A percentile compares a stretch with the other conserved stretches of the same genome.
Evolutionary conservation across 1,139 yeast genomes (phyloP).

Genomic region (Magnusiomyces paraingens): DNA sequence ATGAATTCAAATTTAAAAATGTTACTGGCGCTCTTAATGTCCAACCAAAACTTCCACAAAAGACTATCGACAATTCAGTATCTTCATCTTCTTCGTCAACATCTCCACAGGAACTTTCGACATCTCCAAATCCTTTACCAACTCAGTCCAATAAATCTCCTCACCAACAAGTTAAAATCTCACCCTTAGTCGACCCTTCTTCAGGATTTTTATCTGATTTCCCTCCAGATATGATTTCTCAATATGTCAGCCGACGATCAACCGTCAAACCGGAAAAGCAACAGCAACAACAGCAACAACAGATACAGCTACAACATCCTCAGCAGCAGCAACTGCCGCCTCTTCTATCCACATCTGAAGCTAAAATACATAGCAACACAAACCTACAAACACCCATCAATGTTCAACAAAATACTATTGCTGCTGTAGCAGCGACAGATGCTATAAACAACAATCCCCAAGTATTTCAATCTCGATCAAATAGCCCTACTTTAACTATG

Average conservation of each 20-base stretch:
- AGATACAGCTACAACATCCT: background rate
- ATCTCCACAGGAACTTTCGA: too few species aligned
- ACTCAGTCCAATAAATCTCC: background rate
- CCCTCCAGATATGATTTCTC: conserved; percentile 3
- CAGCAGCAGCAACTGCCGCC: background rate
- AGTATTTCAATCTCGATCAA: background rate
- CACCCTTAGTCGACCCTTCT: conserved; percentile 1
- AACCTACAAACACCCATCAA: background rate
- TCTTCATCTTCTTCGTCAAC: too few species aligned
- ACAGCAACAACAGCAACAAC: background rate
- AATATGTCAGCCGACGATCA: background rate
- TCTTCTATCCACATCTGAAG: background rate
- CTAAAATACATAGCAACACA: background rate
- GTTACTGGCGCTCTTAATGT: background rate
- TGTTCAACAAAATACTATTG: background rate
- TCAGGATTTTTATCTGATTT: conserved; percentile 5
- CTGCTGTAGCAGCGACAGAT: background rate
- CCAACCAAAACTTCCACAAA: too few species aligned
- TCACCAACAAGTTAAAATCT: background rate
- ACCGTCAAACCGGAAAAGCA: background rate
- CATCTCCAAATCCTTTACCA: too few species aligned
- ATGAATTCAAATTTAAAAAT: background rate
- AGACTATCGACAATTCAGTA: too few species aligned
- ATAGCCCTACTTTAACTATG: background rate
- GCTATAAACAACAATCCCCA: background rate